Conservation (phyloP, 129 eudicot genomes). For the Helianthus annuus region HanXRQr2.0-SUNRISE NC_035433.2:144269685-144270184, state of each 20-base stretch:
- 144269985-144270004: not conserved
- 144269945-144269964: not conserved
- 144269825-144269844: not conserved
- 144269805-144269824: too few species aligned
- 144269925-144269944: not conserved
- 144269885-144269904: not conserved
- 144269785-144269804: too few species aligned
- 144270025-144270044: not conserved
- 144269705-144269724: too few species aligned
- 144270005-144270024: not conserved
- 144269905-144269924: not conserved
- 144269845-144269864: not conserved
- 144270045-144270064: not conserved
- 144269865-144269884: not conserved
- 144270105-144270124: not conserved
- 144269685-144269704: too few species aligned
- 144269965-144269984: slow-evolving; percentile 1
- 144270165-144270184: slow-evolving; percentile 1
- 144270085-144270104: not conserved
- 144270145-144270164: not conserved
- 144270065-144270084: not conserved
- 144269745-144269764: too few species aligned
- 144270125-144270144: not conserved
- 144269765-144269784: too few species aligned
- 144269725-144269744: too few species aligned